Evolutionary conservation across 2,329 filamentous ascomycete species (phyloP).

Genomic region (Ophiosphaerella narmari): DNA sequence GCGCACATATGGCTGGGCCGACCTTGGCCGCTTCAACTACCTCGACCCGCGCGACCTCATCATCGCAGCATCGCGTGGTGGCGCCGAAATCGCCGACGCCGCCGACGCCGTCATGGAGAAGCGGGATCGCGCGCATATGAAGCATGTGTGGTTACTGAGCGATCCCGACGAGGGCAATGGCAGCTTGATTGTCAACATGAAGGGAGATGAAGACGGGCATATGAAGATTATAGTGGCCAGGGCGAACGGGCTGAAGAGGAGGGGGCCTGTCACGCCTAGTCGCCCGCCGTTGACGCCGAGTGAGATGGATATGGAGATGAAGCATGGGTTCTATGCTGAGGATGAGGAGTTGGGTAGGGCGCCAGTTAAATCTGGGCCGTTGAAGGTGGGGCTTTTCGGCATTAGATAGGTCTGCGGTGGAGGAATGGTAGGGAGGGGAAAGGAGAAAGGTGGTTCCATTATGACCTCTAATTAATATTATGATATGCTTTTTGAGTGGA

Average conservation of each 20-base stretch:
- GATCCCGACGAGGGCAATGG: slow-evolving; percentile 34
- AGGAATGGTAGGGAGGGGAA: too few species aligned
- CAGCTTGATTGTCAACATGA: slow-evolving; percentile 21
- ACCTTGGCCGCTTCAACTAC: slow-evolving; percentile 33
- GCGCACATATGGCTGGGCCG: slow-evolving; percentile 29
- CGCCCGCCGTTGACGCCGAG: slow-evolving; percentile 3
- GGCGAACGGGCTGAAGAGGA: neutral
- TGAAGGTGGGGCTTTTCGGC: slow-evolving; percentile 11
- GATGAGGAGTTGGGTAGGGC: slow-evolving; percentile 1
- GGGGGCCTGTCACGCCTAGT: neutral
- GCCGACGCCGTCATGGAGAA: slow-evolving; percentile 20
- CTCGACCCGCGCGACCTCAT: slow-evolving; percentile 37
- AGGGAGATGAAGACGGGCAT: slow-evolving; percentile 24
- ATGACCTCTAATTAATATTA: too few species aligned
- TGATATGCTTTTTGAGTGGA: too few species aligned
- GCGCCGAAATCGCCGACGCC: slow-evolving; percentile 21
- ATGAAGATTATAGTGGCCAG: slow-evolving; percentile 21
- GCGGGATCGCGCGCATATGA: slow-evolving; percentile 15
- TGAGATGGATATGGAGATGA: slow-evolving; percentile 6
- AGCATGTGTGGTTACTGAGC: slow-evolving; percentile 27
- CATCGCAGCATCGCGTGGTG: slow-evolving; percentile 29
- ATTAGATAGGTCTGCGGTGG: neutral
- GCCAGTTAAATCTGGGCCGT: slow-evolving; percentile 2
- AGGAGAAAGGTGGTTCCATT: too few species aligned
- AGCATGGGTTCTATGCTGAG: slow-evolving; percentile 2